Evolutionary conservation across 768 basidiomycete species (phyloP), one percentile per base, ranked within the genome.

Genomic region (Mycena sanguinolenta): DNA sequence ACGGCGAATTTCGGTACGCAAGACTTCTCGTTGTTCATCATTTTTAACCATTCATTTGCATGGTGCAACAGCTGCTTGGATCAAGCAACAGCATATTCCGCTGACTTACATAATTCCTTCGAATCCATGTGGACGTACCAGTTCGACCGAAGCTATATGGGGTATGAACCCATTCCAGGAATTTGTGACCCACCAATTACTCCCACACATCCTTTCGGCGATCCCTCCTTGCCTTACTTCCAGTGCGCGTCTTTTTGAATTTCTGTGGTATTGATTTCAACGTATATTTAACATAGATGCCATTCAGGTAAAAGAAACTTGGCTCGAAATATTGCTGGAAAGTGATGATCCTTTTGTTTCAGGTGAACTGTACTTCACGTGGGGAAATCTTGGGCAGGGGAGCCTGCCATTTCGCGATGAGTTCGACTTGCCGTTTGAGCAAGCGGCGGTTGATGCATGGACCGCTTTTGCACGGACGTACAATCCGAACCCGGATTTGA

Each of bases 161-260:
- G 85, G 1, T 88, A 82, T 65, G 81, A 83, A 66, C 86, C 86
- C 2, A 83, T 85, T 55, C 77, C 80, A 12, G 83, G 82, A 2
- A 79, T 82, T 0, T 88, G 88, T 71, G 79, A 83, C 17, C 84
- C 87, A 0, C 83, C 87, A 0, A 71, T 79, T 7, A 84, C 82
- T 3, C 72, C 78, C 0, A 80, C 75, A 8, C 84, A 84, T 72
- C 87, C 86, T 0, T 74, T 81, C 60, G 87, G 88, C 17, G 83
- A 89, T 67, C 82, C 85, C 5, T 81, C 77, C 23, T 73, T 83
- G 23, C 86, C 86, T 25, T 87, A 86, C 65, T 88, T 84, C 79
- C 81, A 84, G 84, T 79, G 82, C 65, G 79, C 80, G 67, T 80
- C 77, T 23, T 34, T 34, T 34, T 34, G 32, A 10, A 34, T 34